Evolutionary conservation across 805 yeast species (phyloP).

Genomic region (Pichia cabralensis): DNA sequence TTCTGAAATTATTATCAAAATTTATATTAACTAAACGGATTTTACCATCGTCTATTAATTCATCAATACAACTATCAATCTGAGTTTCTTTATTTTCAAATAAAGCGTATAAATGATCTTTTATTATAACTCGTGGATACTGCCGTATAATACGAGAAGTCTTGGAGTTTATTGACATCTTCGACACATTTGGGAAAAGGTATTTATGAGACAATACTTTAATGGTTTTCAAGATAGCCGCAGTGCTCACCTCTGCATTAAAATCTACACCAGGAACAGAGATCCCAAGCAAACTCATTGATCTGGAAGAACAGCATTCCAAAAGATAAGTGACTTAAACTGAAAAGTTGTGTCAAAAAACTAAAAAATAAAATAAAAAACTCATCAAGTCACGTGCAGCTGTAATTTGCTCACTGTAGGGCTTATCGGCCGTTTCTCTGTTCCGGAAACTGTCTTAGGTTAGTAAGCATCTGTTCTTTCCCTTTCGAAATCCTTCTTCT

Average conservation of each 20-base stretch:
- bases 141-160: constrained; percentile 4
- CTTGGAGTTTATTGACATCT: constrained; percentile 2
- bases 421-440: no score
- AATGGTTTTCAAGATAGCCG: not conserved
- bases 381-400: no score
- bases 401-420: no score
- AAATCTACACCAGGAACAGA: no score
- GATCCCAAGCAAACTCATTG: no score
- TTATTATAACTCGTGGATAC: constrained; percentile 3
- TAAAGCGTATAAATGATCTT: constrained; percentile 5
- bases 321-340: no score
- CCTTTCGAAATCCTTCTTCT: no score
- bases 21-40: constrained; percentile 2
- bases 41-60: not conserved
- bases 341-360: no score
- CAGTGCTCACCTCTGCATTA: not conserved
- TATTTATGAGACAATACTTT: not conserved
- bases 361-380: no score
- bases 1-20: not conserved
- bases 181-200: constrained; percentile 1
- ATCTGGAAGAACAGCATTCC: no score
- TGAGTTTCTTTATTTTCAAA: constrained; percentile 3
- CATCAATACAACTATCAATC: constrained; percentile 1
- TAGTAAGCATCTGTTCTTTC: no score
- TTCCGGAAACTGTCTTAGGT: no score